Percentiles rank a stretch among this genome's conserved stretches.
These are phyloP conservation scores for Malbranchea cinnamomea DNA, from an alignment of 2,329 filamentous ascomycete genomes.

Conservation along the genomic window DNA sequence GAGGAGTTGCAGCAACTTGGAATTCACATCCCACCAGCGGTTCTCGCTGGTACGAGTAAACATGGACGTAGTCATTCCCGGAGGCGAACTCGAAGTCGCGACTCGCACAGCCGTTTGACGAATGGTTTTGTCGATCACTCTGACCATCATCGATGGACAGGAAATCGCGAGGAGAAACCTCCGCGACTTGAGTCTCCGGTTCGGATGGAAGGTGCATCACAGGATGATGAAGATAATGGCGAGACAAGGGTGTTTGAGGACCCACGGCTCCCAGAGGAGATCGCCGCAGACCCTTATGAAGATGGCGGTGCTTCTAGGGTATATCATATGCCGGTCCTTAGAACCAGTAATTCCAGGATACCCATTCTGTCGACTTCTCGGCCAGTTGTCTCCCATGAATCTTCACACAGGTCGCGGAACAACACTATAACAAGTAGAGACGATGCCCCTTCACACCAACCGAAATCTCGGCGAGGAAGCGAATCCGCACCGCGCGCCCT, in stretches of 20 bases:
- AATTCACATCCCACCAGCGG: conserved; percentile 25
- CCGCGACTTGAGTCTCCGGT: conserved; percentile 18
- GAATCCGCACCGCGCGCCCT: conserved; percentile 23
- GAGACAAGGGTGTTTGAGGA: conserved; percentile 37
- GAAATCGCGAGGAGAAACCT: conserved; percentile 22
- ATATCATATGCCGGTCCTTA: conserved; percentile 36
- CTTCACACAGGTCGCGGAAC: conserved; percentile 44
- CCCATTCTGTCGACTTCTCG: conserved; percentile 71
- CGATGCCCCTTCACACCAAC: conserved; percentile 43
- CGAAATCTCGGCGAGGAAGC: conserved; percentile 54
- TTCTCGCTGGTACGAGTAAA: conserved; percentile 20
- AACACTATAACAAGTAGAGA: conserved; percentile 44
- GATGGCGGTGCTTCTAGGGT: conserved; percentile 31
- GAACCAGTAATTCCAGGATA: conserved; percentile 63
- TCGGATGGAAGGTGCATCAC: conserved; percentile 24
- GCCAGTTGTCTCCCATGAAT: conserved; percentile 55
- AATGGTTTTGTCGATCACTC: conserved; percentile 18
- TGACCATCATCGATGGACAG: conserved; percentile 20
- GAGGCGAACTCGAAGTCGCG: conserved; percentile 23
- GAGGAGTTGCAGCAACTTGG: conserved; percentile 35
- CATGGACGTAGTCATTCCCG: conserved; percentile 23
- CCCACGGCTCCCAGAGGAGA: conserved; percentile 62
- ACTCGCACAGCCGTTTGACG: conserved; percentile 18
- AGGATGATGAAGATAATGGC: conserved; percentile 21
- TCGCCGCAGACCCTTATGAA: conserved; percentile 37